These are phyloP conservation scores for Penicillium fimorum DNA, from an alignment of 495 filamentous ascomycete genomes.

Conservation along the genomic window DNA sequence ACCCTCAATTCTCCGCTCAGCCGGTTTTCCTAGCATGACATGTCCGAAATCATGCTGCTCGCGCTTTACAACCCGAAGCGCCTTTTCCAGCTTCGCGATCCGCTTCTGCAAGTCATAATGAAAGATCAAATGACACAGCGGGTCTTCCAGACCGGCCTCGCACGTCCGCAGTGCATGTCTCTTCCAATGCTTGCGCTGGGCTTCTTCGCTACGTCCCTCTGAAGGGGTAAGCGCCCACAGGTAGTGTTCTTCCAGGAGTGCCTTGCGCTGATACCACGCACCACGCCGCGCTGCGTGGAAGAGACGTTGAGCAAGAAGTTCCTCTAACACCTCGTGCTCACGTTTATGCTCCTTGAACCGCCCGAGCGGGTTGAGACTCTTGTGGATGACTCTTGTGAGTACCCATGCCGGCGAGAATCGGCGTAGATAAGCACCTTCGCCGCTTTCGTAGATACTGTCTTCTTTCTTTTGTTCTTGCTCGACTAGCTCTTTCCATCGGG, in stretches of 20 bases:
- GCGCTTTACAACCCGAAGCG: conserved; percentile 77
- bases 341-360: conserved; percentile 75
- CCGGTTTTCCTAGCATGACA: conserved; percentile 69
- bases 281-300: conserved; percentile 86
- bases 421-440: conserved; percentile 87
- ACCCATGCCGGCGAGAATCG: conserved; percentile 92
- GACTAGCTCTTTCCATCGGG: conserved; percentile 74
- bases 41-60: conserved; percentile 93
- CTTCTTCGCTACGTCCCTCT: conserved; percentile 54
- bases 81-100: conserved; percentile 81
- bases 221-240: conserved; percentile 63
- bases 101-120: conserved; percentile 95
- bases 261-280: conserved; percentile 95
- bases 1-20: conserved; percentile 71
- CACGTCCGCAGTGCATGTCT: conserved; percentile 77
- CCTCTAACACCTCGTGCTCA: conserved; percentile 71
- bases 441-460: conserved; percentile 72
- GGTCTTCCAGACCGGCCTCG: conserved; percentile 81
- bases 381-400: conserved; percentile 90
- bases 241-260: conserved; percentile 91
- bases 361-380: conserved; percentile 76
- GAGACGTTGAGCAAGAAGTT: conserved; percentile 75
- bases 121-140: conserved; percentile 83
- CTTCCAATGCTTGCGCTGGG: conserved; percentile 81
- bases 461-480: conserved; percentile 78